These are phyloP conservation scores for Termitomyces sp. DNA, from an alignment of 768 basidiomycete species.

Conservation along the genomic window DNA sequence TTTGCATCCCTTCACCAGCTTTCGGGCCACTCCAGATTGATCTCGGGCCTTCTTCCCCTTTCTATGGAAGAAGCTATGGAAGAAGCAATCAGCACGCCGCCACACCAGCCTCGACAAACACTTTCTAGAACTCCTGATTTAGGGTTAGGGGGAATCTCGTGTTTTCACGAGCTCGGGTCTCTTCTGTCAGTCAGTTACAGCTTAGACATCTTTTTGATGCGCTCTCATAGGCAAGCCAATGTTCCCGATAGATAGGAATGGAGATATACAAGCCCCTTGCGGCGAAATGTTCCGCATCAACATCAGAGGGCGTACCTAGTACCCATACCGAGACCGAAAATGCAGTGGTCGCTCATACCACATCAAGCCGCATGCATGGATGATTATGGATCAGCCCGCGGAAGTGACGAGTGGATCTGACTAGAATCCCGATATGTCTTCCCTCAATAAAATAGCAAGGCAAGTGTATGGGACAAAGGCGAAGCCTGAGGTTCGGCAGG, in stretches of 20 bases:
- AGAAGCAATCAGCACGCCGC: slow-evolving; percentile 10
- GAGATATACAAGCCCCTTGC: background rate
- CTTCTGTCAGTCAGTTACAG: slow-evolving; percentile 10
- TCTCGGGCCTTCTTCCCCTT: slow-evolving; percentile 14
- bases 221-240: slow-evolving; percentile 14
- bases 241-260: background rate
- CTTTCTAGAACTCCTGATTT: slow-evolving; percentile 12
- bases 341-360: background rate
- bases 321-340: background rate
- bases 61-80: slow-evolving; percentile 11
- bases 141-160: slow-evolving; percentile 28
- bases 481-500: too few species aligned
- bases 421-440: slow-evolving; percentile 6
- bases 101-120: background rate
- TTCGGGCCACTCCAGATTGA: slow-evolving; percentile 12
- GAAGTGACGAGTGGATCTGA: slow-evolving; percentile 2
- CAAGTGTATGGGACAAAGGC: background rate
- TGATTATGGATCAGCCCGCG: background rate
- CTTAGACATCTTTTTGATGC: slow-evolving; percentile 17
- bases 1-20: slow-evolving; percentile 16
- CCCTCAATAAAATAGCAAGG: background rate
- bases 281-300: slow-evolving; percentile 1
- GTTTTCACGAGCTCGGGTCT: slow-evolving; percentile 24
- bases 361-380: background rate
- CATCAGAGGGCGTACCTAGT: background rate